Base-by-base conservation (phyloP, 257 asterid genomes). In the Gentiana macrophylla region DNA sequence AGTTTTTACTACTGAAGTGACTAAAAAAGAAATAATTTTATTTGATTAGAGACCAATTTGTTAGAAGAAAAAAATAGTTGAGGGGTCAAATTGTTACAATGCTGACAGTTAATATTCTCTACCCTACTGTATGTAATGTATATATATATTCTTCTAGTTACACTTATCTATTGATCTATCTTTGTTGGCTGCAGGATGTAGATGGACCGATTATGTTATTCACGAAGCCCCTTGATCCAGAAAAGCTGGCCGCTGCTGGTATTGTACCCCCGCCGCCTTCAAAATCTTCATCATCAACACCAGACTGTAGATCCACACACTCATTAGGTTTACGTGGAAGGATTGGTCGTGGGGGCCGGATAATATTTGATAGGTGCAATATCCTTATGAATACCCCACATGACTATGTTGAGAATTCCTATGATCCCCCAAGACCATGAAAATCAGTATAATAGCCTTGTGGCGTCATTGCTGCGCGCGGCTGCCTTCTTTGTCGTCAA, bases 321-420 rank as follows among this genome's bases (percentile, higher is more conserved):
- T 9, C 83, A 15, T 68, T 60, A 33, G 64, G 69, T 69, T 74
- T 80, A 61, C 91, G 62, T 36, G 95, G 96, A 60, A 78, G 98
- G 68, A 74, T 87, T 36, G 98, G 98, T 7, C 81, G 98, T 53
- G 98, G 98, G 5, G 98, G 98, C 33, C 79, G 98, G 63, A 84
- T 91, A 55, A 71, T 91, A 48, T 91, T 91, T 59, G 98, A 91
- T 52, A 75, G 98, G 58, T 82, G 92, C 82, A 83, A 91, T 65
- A 94, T 87, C 36, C 80, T 87, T 53, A 72, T 79, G 84, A 89
- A 78, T 51, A 68, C 81, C 50, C 84, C 87, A 50, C 69, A 78
- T 3, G 91, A 81, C 50, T 79, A 69, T 37, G 77, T 82, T 34
- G 86, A 89, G 58, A 15, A 82, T 38, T 59, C 71, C 53, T 78